A percentile compares a stretch with the other conserved stretches of the same genome.
These are phyloP conservation scores for Mortierella sp. DNA, from an alignment of 371 early-diverging fungal genomes.

Conservation along the genomic window DNA sequence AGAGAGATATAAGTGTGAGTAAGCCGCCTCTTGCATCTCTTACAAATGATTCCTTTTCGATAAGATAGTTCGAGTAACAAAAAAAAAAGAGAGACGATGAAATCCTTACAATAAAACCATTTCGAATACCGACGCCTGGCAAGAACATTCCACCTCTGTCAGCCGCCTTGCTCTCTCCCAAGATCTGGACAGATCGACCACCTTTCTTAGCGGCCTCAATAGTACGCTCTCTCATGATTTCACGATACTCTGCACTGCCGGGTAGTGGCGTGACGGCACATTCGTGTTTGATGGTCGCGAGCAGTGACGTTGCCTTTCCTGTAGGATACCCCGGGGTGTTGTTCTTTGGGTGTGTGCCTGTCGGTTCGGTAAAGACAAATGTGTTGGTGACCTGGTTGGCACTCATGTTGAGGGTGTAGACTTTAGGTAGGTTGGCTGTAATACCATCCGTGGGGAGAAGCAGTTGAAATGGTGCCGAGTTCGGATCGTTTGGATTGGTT, in stretches of 20 bases:
- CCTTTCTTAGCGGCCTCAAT: slow-evolving; percentile 59
- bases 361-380: slow-evolving; percentile 79
- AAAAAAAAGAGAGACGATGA: not conserved
- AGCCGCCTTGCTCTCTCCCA: slow-evolving; percentile 59
- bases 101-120: slow-evolving; percentile 66
- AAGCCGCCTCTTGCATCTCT: slow-evolving; percentile 54
- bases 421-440: slow-evolving; percentile 70
- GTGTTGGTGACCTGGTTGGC: slow-evolving; percentile 76
- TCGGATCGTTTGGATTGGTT: slow-evolving; percentile 57
- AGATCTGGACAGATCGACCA: slow-evolving; percentile 66
- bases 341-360: slow-evolving; percentile 56
- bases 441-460: slow-evolving; percentile 67
- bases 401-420: slow-evolving; percentile 78
- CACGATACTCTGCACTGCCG: slow-evolving; percentile 66
- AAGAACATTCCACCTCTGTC: slow-evolving; percentile 65
- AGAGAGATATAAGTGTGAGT: no score
- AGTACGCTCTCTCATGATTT: slow-evolving; percentile 81
- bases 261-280: slow-evolving; percentile 78
- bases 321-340: slow-evolving; percentile 51
- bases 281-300: slow-evolving; percentile 88
- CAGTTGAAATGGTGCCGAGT: slow-evolving; percentile 59
- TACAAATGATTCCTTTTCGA: slow-evolving; percentile 30
- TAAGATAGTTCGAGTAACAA: slow-evolving; percentile 6
- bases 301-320: slow-evolving; percentile 57
- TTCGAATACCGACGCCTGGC: slow-evolving; percentile 57